Base-by-base conservation (phyloP, 768 basidiomycete species). In the Boletus speciosus region DNA sequence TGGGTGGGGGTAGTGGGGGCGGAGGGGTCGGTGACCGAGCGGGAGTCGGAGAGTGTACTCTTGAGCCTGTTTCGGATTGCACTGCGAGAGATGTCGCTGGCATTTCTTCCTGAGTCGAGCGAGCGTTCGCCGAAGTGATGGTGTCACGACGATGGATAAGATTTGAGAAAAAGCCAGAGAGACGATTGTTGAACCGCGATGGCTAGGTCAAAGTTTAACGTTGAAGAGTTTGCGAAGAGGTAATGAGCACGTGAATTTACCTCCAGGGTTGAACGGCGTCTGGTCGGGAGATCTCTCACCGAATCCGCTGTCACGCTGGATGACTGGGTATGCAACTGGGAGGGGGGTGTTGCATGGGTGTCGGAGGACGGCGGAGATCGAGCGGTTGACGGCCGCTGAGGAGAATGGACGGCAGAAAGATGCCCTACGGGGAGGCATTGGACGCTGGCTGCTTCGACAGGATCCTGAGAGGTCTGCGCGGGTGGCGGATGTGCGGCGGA, bases 111-210 rank as follows among this genome's bases (percentile, higher is more conserved):
- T 66, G 71, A 19, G 72, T 64, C 14, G 71, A 59, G 41, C 71
- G 65, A 12, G 72, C 52, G 15, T 49, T 53, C 29, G 68, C 38
- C 1, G 57, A 53, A 4, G 73, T 63, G 14, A 69, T 59, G 38
- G 70, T 72, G 49, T 90, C 86, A 46, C 86, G 80, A 52, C 90
- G 82, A 64, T 87, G 83, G 6, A 93, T 88, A 54, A 93, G 77
- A 61, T 81, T 83, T 15, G 81, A 85, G 67, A 92, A 84, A 71
- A 93, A 93, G n/a, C 90, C 90, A 25, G 91, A 93, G 31, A 93
- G 76, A 29, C 90, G 80, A 65, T 85, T 90, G 27, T 85, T 78
- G 37, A 85, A 73, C 52, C 89, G 84, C 55, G 71, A 69, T 79
- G 85, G 66, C 61, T 63, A 63, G 45, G 52, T 35, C 36, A 15